Evolutionary conservation across 768 basidiomycete genomes (phyloP).

Genomic region (Amanita polypyramis): DNA sequence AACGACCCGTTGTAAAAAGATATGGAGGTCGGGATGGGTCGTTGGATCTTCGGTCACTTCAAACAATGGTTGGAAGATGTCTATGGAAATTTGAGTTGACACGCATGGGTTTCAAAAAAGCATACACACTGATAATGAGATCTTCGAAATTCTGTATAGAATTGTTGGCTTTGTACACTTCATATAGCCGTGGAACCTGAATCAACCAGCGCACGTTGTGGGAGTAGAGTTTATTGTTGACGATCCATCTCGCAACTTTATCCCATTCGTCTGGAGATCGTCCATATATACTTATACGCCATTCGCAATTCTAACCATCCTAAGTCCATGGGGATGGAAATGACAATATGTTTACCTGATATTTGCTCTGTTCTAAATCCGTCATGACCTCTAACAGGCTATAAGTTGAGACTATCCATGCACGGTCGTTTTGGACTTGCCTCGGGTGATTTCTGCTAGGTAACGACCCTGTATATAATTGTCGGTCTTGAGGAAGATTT

Average conservation of each 20-base stretch:
- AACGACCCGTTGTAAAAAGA: slow-evolving; percentile 90
- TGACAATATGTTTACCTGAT: slow-evolving; percentile 50
- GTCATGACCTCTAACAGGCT: slow-evolving; percentile 73
- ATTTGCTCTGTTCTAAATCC: slow-evolving; percentile 98
- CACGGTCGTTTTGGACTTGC: slow-evolving; percentile 25
- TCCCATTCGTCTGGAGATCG: slow-evolving; percentile 85
- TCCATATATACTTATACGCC: slow-evolving; percentile 95
- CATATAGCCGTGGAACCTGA: slow-evolving; percentile 90
- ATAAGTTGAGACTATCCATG: not conserved
- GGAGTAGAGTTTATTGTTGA: slow-evolving; percentile 85
- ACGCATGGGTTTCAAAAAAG: not conserved
- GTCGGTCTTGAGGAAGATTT: slow-evolving; percentile 98
- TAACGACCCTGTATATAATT: slow-evolving; percentile 90
- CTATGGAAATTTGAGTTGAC: slow-evolving; percentile 27
- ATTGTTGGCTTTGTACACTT: slow-evolving; percentile 87
- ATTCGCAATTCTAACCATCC: slow-evolving; percentile 73
- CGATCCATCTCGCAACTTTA: slow-evolving; percentile 95
- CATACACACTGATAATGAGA: slow-evolving; percentile 70
- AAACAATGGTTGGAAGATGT: slow-evolving; percentile 87
- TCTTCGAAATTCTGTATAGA: slow-evolving; percentile 83
- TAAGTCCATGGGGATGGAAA: not conserved
- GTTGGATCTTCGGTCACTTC: slow-evolving; percentile 91
- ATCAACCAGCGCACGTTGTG: slow-evolving; percentile 99
- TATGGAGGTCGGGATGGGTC: slow-evolving; percentile 87
- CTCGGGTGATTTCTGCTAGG: slow-evolving; percentile 88